Base-by-base conservation (phyloP, 768 basidiomycete genomes). In the Podaxis sp. region DNA sequence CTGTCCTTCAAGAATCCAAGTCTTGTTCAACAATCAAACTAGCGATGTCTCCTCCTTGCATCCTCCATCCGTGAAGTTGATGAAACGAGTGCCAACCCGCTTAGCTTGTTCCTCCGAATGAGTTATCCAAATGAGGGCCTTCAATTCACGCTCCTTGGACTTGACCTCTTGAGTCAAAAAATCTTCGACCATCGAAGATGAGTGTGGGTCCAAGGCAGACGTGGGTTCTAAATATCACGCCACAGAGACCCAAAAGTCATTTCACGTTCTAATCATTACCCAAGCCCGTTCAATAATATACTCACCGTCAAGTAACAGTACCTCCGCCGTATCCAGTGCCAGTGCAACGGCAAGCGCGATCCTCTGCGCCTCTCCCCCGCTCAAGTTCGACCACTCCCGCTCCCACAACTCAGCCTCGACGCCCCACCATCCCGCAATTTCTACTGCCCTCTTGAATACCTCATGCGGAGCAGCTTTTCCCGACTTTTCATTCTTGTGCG, bases 351-450 rank as follows among this genome's bases (percentile, higher is more conserved):
- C 90, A 56, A 95, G 71, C 9, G 87, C 83, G n/a, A 95, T 82
- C 50, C 94, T 79, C 71, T 96, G 94, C 1, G 85, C 81, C 71
- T 96, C 94, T 16, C 94, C 94, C 1, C 93, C 94, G 65, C 90
- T 93, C 66, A 96, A 73, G 48, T 82, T 85, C 7, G 82, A 72
- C 94, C 94, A 96, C 11, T 82, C 79, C 35, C 93, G 78, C 61
- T 85, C 82, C 93, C 93, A 95, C 21, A 95, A 77, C 46, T 82
- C 78, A 1, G 75, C 67, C 4, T 85, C 81, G 38, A 94, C 76
- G 2, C 84, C 88, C 90, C 91, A 95, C 6, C 73, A 65, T 52
- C 75, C 74, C 4, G 86, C 82, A 14, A 92, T 73, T 6, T 83
- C 79, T 40, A 86, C 66, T 0, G 85, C 80, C 37, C 76, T 71